Base-by-base conservation (phyloP, 768 basidiomycete species). In the Favolaschia claudopus region DNA sequence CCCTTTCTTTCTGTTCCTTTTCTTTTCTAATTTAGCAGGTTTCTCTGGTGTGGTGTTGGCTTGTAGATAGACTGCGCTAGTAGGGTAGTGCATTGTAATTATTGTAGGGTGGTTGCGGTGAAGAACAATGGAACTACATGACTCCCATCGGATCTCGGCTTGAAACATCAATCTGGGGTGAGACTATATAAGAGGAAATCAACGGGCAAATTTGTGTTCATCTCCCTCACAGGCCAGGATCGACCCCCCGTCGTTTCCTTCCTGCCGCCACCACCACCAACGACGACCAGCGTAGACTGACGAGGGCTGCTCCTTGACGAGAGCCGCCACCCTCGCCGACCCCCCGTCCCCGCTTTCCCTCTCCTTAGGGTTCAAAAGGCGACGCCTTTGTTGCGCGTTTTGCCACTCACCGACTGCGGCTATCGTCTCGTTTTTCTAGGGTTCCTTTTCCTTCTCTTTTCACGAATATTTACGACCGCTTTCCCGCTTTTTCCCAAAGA, bases 371-470 rank as follows among this genome's bases (percentile, higher is more conserved):
- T 69, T 67, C 70, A 92, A 93, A 92, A 92, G 90, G 90, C 90
- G n/a, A 85, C 91, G 91, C 91, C 91, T 93, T 93, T 82, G 89
- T 82, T 92, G 91, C 82, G 91, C 91, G 91, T 93, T 81, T 80
- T 90, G 90, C 91, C 84, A 58, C 49, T 55, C 54, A 59, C 60
- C 58, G 63, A 52, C 60, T 65, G 43, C 67, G 66, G 71, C 71
- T 73, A 50, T 67, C 71, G 69, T 69, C 68, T 69, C 66, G n/a
- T n/a, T n/a, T n/a, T n/a, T n/a, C n/a, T n/a, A n/a, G n/a, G n/a
- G n/a, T n/a, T n/a, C n/a, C n/a, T n/a, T n/a, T n/a, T n/a, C n/a
- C 42, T 62, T 60, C 55, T 67, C 69, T 52, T 62, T 80, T 91
- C 72, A 91, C 91, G 91, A 92, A 83, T 69, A 75, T 68, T 85